phyloP scores from a whole-genome alignment of 768 basidiomycete genomes.

The Xerocomellus chrysenteron region DNA sequence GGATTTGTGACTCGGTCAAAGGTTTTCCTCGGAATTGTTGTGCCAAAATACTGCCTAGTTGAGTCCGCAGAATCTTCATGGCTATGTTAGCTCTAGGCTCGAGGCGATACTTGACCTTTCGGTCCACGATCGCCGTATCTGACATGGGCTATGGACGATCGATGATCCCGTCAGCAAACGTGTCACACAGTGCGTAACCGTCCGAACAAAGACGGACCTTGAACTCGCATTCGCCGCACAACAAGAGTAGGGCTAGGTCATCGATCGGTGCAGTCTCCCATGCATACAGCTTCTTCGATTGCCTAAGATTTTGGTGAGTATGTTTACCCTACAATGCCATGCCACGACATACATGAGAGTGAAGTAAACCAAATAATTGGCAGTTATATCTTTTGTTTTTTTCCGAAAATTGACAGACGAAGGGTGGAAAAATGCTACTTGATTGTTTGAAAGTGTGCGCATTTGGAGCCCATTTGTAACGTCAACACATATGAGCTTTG shows the following conservation, averaged over 20 bases:
- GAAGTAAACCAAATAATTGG: conserved; percentile 78
- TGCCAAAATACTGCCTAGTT: conserved; percentile 58
- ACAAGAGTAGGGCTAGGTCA: conserved; percentile 72
- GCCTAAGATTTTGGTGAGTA: conserved; percentile 49
- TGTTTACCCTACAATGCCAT: neutral
- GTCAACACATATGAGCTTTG: conserved; percentile 83
- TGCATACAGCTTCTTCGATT: conserved; percentile 87
- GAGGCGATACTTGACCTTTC: conserved; percentile 75
- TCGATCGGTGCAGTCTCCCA: conserved; percentile 94
- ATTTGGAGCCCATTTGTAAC: conserved; percentile 51
- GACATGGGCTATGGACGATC: conserved; percentile 57
- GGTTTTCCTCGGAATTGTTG: conserved; percentile 64
- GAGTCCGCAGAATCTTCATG: conserved; percentile 72
- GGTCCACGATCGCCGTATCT: conserved; percentile 72
- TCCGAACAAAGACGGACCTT: conserved; percentile 50
- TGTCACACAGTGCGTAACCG: neutral
- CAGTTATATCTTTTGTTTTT: conserved; percentile 66
- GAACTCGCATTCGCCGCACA: conserved; percentile 91
- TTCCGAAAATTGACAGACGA: conserved; percentile 86
- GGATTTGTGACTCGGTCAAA: conserved; percentile 54
- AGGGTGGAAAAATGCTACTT: conserved; percentile 78
- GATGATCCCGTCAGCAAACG: conserved; percentile 3
- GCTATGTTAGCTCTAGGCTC: conserved; percentile 74
- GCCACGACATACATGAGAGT: conserved; percentile 69
- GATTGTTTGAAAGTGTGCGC: conserved; percentile 81